These are phyloP conservation scores for Wickerhamomyces kurtzmanii DNA, from an alignment of 805 yeast genomes.

Conservation along the genomic window DNA sequence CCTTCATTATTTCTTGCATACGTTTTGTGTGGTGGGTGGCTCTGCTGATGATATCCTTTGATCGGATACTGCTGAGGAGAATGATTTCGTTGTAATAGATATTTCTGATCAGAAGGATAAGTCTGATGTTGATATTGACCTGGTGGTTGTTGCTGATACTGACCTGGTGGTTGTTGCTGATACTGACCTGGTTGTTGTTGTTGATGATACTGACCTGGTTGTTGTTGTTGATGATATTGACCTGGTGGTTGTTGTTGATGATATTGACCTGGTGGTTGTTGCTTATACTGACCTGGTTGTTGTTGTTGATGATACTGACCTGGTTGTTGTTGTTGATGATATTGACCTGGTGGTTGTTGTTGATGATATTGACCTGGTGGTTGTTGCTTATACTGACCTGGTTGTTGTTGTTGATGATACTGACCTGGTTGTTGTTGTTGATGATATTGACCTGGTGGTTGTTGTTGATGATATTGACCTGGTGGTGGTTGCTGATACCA, in stretches of 20 bases:
- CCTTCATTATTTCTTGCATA: too few species aligned
- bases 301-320: too few species aligned
- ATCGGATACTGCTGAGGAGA: conserved; percentile 5
- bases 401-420: too few species aligned
- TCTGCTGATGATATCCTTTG: conserved; percentile 14
- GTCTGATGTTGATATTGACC: conserved; percentile 9
- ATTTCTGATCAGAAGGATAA: not conserved
- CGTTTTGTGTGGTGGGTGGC: conserved; percentile 3
- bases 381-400: too few species aligned
- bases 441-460: too few species aligned
- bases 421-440: too few species aligned
- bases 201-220: not conserved
- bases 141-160: conserved; percentile 10
- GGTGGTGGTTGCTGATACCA: conserved; percentile 18
- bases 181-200: not conserved
- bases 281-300: conserved; percentile 17
- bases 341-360: too few species aligned
- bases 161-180: not conserved
- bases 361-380: too few species aligned
- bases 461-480: too few species aligned
- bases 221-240: conserved; percentile 1
- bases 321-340: too few species aligned
- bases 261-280: conserved; percentile 12
- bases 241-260: conserved; percentile 4
- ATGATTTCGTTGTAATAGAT: conserved; percentile 7